phyloP scores from a whole-genome alignment of 202 grass and related monocot genomes.

The Bolboschoenoplectus hybrid region DNA sequence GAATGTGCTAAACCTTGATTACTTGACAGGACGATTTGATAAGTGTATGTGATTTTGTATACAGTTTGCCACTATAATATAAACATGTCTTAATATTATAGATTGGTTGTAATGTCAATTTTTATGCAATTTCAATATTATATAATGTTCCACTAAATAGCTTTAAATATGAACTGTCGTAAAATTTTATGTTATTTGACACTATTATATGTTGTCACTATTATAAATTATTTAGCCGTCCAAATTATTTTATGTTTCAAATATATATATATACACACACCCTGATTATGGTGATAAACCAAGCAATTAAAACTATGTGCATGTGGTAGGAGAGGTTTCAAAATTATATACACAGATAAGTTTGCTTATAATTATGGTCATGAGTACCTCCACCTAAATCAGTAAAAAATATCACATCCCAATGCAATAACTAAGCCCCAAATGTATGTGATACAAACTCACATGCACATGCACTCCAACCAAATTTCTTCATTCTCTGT shows the following conservation, averaged over 20 bases:
- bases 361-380: slow-evolving; percentile 21
- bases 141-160: too few species aligned
- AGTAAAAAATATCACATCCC: slow-evolving; percentile 42
- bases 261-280: not conserved
- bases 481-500: slow-evolving; percentile 21
- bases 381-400: slow-evolving; percentile 17
- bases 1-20: not conserved
- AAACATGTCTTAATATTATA: too few species aligned
- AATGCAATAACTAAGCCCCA: slow-evolving; percentile 27
- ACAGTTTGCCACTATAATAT: not conserved
- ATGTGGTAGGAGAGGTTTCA: not conserved
- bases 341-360: slow-evolving; percentile 3
- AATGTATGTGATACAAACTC: slow-evolving; percentile 54
- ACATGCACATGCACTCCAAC: slow-evolving; percentile 69
- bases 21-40: not conserved
- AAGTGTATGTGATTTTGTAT: not conserved
- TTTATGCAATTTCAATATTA: not conserved
- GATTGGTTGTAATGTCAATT: not conserved
- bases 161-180: too few species aligned
- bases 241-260: slow-evolving; percentile 1
- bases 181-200: too few species aligned
- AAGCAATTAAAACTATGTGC: slow-evolving; percentile 16
- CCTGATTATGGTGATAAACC: not conserved
- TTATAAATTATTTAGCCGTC: not conserved
- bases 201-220: too few species aligned